Conservation (phyloP, 1,284 basidiomycete species). For the Rugosomyces carneus region DNA sequence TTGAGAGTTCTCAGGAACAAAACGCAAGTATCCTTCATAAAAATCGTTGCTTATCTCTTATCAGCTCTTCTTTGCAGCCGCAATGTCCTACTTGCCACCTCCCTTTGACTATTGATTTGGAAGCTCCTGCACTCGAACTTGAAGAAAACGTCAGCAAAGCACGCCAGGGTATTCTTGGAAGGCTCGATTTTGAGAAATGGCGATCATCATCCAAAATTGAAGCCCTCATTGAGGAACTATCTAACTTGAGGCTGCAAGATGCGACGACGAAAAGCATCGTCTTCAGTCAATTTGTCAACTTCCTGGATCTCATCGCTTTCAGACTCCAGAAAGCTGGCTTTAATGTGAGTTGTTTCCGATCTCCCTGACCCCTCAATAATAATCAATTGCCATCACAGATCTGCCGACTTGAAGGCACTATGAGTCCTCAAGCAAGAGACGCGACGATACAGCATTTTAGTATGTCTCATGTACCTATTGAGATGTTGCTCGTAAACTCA, state of each 20-base stretch:
- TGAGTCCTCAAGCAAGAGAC: constrained; percentile 95
- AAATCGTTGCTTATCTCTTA: not conserved
- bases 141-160: constrained; percentile 53
- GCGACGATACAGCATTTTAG: constrained; percentile 94
- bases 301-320: constrained; percentile 88
- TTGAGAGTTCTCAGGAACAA: constrained; percentile 71
- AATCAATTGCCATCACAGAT: constrained; percentile 46
- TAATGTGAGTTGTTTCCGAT: constrained; percentile 46
- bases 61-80: constrained; percentile 46
- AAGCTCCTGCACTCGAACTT: constrained; percentile 86
- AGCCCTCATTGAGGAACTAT: constrained; percentile 91
- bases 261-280: constrained; percentile 95
- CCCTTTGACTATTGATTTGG: constrained; percentile 90
- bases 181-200: constrained; percentile 88
- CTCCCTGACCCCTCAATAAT: not conserved
- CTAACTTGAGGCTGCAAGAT: constrained; percentile 78
- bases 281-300: constrained; percentile 92
- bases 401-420: constrained; percentile 93
- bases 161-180: constrained; percentile 90
- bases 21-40: constrained; percentile 35
- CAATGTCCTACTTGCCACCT: constrained; percentile 95
- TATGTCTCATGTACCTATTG: constrained; percentile 31
- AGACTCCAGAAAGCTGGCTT: constrained; percentile 91
- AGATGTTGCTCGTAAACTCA: not conserved
- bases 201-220: constrained; percentile 96